A percentile compares a stretch with the other conserved stretches of the same genome.
phyloP scores from a whole-genome alignment of 202 grass and related monocot genomes.

The Dendrocalamus latiflorus region DNA sequence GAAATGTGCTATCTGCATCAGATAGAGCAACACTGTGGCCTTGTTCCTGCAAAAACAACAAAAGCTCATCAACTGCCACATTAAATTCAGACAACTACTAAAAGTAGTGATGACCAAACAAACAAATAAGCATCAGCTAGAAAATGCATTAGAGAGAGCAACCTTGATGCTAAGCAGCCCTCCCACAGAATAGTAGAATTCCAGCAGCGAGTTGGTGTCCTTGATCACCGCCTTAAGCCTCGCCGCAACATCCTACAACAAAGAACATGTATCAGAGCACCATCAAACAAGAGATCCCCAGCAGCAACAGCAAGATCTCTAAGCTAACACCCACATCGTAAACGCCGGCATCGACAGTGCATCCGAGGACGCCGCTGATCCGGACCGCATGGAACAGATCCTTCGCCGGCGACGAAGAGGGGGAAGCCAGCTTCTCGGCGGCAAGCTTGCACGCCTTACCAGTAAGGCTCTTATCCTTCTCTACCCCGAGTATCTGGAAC shows the following conservation, averaged over 20 bases:
- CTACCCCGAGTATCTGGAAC: conserved; percentile 70
- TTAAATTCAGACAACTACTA: background rate
- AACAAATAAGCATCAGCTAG: background rate
- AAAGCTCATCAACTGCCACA: background rate
- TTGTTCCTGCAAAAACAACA: conserved; percentile 54
- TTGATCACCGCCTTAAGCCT: conserved; percentile 68
- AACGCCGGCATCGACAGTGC: conserved; percentile 33
- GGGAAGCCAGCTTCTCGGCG: conserved; percentile 41
- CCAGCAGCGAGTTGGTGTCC: conserved; percentile 65
- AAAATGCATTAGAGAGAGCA: background rate
- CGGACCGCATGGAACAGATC: conserved; percentile 76
- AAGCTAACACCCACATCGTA: conserved; percentile 56
- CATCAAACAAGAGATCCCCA: conserved; percentile 5
- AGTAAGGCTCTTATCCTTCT: conserved; percentile 36
- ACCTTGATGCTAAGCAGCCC: conserved; percentile 79
- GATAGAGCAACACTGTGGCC: conserved; percentile 50
- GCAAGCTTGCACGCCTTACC: conserved; percentile 50
- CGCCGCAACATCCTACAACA: conserved; percentile 53
- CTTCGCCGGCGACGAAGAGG: conserved; percentile 36
- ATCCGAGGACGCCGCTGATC: conserved; percentile 55
- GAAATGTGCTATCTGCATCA: conserved; percentile 72
- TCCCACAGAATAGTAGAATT: conserved; percentile 74
- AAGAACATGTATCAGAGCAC: conserved; percentile 1
- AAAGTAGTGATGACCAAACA: background rate
- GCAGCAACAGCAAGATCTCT: background rate